These are phyloP conservation scores for Alnus glutinosa DNA, from an alignment of 306 rosid species.

Conservation along the genomic window DNA sequence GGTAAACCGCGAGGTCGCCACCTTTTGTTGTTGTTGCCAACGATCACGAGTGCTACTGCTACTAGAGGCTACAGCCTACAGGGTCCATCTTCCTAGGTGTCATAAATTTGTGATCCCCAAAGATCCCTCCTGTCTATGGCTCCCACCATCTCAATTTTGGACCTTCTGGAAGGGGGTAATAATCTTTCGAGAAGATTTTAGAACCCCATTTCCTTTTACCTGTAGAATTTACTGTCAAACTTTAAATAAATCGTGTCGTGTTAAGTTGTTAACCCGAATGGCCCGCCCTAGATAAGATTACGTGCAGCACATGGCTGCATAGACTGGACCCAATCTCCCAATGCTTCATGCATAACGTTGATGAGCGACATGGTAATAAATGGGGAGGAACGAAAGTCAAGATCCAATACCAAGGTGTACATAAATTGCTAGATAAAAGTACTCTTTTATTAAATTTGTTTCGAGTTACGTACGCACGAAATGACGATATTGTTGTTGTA, in stretches of 20 bases:
- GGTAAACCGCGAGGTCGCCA: background rate
- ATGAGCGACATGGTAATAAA: background rate
- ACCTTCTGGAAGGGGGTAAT: background rate
- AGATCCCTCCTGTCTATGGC: background rate
- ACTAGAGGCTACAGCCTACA: background rate
- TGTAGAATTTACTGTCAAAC: too few relatives aligned
- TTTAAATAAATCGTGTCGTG: too few relatives aligned
- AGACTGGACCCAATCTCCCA: too few relatives aligned
- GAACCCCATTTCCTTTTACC: too few relatives aligned
- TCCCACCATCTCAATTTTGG: conserved; percentile 9
- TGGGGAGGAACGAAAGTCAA: background rate
- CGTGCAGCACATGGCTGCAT: conserved; percentile 18
- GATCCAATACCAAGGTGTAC: background rate
- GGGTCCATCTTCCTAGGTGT: conserved; percentile 17
- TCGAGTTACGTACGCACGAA: background rate
- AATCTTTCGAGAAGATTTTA: too few relatives aligned
- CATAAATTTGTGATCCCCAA: background rate
- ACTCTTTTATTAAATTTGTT: background rate
- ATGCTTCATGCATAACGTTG: background rate
- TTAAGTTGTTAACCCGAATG: too few relatives aligned
- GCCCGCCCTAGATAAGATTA: background rate
- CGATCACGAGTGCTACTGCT: background rate
- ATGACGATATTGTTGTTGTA: background rate
- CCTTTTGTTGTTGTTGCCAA: background rate
- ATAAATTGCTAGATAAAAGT: too few relatives aligned